Percentiles rank a stretch among this genome's conserved stretches.
phyloP scores from a whole-genome alignment of 1,284 basidiomycete species.

The Trametes sp. region DNA sequence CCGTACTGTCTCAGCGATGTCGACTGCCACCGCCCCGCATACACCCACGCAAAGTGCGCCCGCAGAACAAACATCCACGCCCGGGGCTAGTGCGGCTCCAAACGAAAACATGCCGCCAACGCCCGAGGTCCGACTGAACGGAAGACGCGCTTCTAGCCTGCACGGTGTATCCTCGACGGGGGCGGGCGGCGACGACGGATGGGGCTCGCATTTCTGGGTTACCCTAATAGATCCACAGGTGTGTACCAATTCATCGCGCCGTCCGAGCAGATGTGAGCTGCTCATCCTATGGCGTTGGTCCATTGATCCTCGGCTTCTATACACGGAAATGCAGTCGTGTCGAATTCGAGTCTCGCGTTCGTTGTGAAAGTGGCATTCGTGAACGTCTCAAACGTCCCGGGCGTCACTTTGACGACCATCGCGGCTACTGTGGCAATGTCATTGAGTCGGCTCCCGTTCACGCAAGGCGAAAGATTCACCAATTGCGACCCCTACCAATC shows the following conservation, averaged over 20 bases:
- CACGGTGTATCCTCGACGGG: conserved; percentile 21
- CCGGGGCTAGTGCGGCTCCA: conserved; percentile 14
- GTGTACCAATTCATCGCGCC: conserved; percentile 31
- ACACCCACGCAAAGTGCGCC: conserved; percentile 5
- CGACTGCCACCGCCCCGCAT: conserved; percentile 18
- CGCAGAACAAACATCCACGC: not conserved
- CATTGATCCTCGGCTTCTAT: not conserved
- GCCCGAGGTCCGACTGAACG: conserved; percentile 35
- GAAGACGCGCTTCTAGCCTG: conserved; percentile 33
- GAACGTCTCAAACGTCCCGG: not conserved
- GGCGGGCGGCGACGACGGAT: conserved; percentile 45
- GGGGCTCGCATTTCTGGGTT: conserved; percentile 90
- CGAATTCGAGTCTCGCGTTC: not conserved
- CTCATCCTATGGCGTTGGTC: too few relatives aligned
- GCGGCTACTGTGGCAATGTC: not conserved
- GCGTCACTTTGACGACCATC: not conserved
- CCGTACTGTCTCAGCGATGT: conserved; percentile 23
- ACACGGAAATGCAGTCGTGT: not conserved
- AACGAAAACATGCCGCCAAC: conserved; percentile 29
- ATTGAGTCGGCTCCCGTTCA: not conserved
- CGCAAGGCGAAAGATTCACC: too few relatives aligned
- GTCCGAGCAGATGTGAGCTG: too few relatives aligned
- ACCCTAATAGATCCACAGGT: conserved; percentile 85
- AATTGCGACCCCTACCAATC: too few relatives aligned
- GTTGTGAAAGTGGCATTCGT: not conserved